phyloP scores from a whole-genome alignment of 2,329 filamentous ascomycete genomes.

The Xylariales sp. region DNA sequence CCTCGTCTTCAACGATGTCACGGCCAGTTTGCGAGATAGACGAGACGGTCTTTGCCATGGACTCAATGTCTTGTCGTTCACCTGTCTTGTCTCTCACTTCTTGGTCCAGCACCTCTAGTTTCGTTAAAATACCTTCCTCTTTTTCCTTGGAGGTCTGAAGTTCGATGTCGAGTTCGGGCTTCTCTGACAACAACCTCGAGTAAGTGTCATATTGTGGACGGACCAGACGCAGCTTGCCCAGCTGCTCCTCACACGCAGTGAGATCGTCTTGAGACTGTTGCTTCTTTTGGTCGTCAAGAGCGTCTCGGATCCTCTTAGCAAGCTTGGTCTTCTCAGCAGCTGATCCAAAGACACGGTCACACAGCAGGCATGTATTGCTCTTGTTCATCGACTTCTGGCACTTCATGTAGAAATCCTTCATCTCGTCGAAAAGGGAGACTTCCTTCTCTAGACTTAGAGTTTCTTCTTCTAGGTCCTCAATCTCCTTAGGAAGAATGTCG shows the following conservation, averaged over 20 bases:
- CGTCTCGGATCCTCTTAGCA: constrained; percentile 60
- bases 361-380: constrained; percentile 72
- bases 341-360: constrained; percentile 64
- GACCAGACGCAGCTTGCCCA: constrained; percentile 58
- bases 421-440: constrained; percentile 61
- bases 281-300: constrained; percentile 58
- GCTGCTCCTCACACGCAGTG: constrained; percentile 41
- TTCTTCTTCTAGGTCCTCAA: constrained; percentile 44
- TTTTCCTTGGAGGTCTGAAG: constrained; percentile 58
- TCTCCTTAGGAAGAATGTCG: constrained; percentile 49
- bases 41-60: constrained; percentile 68
- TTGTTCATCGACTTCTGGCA: constrained; percentile 62
- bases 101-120: constrained; percentile 64
- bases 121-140: constrained; percentile 52
- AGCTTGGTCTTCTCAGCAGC: constrained; percentile 59
- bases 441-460: constrained; percentile 63
- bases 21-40: constrained; percentile 68
- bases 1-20: constrained; percentile 67
- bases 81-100: constrained; percentile 60
- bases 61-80: constrained; percentile 67
- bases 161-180: constrained; percentile 65
- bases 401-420: constrained; percentile 66
- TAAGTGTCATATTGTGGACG: constrained; percentile 70
- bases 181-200: constrained; percentile 63
- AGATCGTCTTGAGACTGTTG: constrained; percentile 58